A percentile compares a stretch with the other conserved stretches of the same genome.
phyloP scores from a whole-genome alignment of 345 rosid genomes.

The Stellera chamaejasme region DNA sequence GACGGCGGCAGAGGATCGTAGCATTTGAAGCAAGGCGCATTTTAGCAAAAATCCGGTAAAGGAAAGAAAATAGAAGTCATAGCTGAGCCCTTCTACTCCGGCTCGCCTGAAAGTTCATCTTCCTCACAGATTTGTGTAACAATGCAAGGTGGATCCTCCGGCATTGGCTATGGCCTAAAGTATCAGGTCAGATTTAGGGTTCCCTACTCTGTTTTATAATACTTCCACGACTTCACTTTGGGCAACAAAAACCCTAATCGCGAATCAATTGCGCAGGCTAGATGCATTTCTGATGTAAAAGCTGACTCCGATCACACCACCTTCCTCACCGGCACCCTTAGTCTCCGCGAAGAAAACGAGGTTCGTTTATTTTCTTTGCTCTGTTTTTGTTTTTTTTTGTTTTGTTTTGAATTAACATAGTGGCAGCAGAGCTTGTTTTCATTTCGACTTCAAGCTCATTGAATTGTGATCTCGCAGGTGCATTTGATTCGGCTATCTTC shows the following conservation, averaged over 20 bases:
- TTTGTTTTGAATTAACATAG: neutral
- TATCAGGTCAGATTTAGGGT: slow-evolving; percentile 48
- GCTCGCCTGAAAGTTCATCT: no score
- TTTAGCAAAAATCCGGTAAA: neutral
- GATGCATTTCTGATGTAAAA: slow-evolving; percentile 90
- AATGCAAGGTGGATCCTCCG: slow-evolving; percentile 92
- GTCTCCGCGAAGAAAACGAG: slow-evolving; percentile 90
- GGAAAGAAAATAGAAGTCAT: neutral
- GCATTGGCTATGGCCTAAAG: slow-evolving; percentile 84
- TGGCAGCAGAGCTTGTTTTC: neutral
- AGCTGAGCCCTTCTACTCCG: no score
- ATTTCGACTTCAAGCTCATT: neutral
- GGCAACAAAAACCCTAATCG: slow-evolving; percentile 2
- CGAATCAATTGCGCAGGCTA: slow-evolving; percentile 35
- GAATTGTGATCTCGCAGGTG: slow-evolving; percentile 39
- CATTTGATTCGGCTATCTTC: slow-evolving; percentile 88
- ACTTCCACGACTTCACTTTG: no score
- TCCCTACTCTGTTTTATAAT: neutral
- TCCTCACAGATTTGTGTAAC: slow-evolving; percentile 12
- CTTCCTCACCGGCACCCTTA: slow-evolving; percentile 94
- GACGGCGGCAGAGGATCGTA: neutral
- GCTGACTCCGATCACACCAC: slow-evolving; percentile 94
- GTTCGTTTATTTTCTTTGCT: slow-evolving; percentile 19
- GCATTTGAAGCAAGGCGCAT: neutral
- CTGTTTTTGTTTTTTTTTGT: no score